These are phyloP conservation scores for Pseudotsuga menziesii DNA, from an alignment of 75 land plant genomes.

Conservation along the genomic window DNA sequence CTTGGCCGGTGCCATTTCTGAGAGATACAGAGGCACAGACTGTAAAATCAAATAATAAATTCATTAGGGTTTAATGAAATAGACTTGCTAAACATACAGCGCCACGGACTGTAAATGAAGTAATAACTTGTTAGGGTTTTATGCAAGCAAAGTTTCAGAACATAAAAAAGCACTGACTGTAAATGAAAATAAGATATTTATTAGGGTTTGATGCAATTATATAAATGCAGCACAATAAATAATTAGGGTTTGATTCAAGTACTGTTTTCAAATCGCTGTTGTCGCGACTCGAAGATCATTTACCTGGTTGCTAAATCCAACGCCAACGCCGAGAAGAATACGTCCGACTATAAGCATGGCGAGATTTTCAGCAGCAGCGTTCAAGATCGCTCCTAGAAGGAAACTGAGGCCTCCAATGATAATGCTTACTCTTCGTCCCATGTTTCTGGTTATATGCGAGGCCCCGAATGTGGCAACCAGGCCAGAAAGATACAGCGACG, in stretches of 20 bases:
- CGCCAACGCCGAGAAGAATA: constrained; percentile 65
- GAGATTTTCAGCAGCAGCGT: constrained; percentile 49
- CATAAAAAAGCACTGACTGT: not conserved
- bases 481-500: constrained; percentile 43
- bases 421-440: constrained; percentile 33
- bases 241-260: no score
- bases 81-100: not conserved
- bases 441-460: constrained; percentile 44
- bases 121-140: not conserved
- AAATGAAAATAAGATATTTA: not conserved
- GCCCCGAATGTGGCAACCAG: constrained; percentile 63
- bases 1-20: constrained; percentile 77
- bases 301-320: constrained; percentile 87
- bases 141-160: not conserved
- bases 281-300: not conserved
- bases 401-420: constrained; percentile 40
- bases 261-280: not conserved
- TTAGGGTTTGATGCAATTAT: not conserved
- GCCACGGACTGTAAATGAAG: not conserved
- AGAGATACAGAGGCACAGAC: constrained; percentile 80
- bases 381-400: constrained; percentile 53
- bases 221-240: not conserved
- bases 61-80: not conserved
- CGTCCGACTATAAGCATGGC: constrained; percentile 74
- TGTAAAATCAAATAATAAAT: constrained; percentile 16